These are phyloP conservation scores for Nakataea oryzae DNA, from an alignment of 2,329 filamentous ascomycete species.

Conservation along the genomic window DNA sequence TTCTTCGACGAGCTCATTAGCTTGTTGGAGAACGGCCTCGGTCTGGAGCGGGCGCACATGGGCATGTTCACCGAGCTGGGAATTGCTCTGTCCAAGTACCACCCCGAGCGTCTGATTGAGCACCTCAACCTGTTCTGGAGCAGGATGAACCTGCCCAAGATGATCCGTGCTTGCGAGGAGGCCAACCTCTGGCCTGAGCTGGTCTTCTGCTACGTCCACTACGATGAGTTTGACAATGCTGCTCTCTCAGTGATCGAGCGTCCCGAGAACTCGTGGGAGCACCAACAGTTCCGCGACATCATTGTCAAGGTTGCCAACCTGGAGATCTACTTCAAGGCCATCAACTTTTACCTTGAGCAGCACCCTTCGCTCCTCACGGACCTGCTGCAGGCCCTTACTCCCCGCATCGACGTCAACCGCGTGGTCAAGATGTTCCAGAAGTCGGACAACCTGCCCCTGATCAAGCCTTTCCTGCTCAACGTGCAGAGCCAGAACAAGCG, in stretches of 20 bases:
- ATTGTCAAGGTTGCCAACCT: slow-evolving; percentile 95
- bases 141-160: slow-evolving; percentile 94
- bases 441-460: slow-evolving; percentile 93
- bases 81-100: slow-evolving; percentile 87
- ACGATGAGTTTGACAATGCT: slow-evolving; percentile 96
- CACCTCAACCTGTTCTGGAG: slow-evolving; percentile 98
- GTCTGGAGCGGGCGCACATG: slow-evolving; percentile 88
- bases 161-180: slow-evolving; percentile 87
- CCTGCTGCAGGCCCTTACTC: slow-evolving; percentile 80
- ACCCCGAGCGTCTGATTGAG: slow-evolving; percentile 94
- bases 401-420: slow-evolving; percentile 93
- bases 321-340: slow-evolving; percentile 95
- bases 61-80: slow-evolving; percentile 93
- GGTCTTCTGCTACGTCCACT: slow-evolving; percentile 96
- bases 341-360: slow-evolving; percentile 96
- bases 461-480: slow-evolving; percentile 96
- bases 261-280: slow-evolving; percentile 95
- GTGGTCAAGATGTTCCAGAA: slow-evolving; percentile 99
- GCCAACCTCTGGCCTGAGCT: slow-evolving; percentile 95
- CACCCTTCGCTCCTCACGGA: slow-evolving; percentile 95
- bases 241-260: slow-evolving; percentile 97
- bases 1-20: slow-evolving; percentile 98
- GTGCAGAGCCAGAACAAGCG: slow-evolving; percentile 98
- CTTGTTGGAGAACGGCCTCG: slow-evolving; percentile 87
- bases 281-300: slow-evolving; percentile 99